Base-by-base conservation (phyloP, 495 filamentous ascomycete genomes). In the Daldinia vernicosa region DNA sequence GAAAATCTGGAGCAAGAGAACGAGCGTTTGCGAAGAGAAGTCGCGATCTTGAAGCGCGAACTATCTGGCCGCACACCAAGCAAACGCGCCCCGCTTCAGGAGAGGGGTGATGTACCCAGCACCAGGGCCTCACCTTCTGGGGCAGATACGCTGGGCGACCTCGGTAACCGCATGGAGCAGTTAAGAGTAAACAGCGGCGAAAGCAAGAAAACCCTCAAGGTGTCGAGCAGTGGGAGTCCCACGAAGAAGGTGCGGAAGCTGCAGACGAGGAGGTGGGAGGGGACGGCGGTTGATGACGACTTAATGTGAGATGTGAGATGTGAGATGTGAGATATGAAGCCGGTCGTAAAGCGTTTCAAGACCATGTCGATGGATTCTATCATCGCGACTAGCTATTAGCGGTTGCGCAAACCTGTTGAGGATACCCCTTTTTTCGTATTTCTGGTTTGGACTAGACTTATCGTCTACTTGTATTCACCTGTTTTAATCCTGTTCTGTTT, bases 1-100 rank as follows among this genome's bases (percentile, higher is more conserved):
- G 83, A 84, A 78, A 79, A 89, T 67, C 82, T 92, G 26, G 86
- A 89, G 71, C 70, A 84, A 35, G 90, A 91, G 77, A 88, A 92
- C 65, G 86, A 90, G 60, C 75, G 81, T 54, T 77, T 89, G 71
- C 81, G 84, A 59, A 77, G 84, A 26, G 86, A 89, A 60, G 74
- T 89, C 3, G 77, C 81, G 9, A 73, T 83, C 12, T 65, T 89
- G 15, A 81, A 83, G 53, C 76, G 86, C 51, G 87, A 89, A 68
- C 19, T 85, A 3, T 70, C 78, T 0, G 74, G 67, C 32, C 76
- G 81, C 64, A 80, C 80, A 17, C 82, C 81, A 1, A 78, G 71
- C 30, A 84, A 81, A 65, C 74, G 85, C 17, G 67, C 76, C 54
- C 85, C 85, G 7, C 75, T 85, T 9, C 74, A 76, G 55, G 83